phyloP scores from a whole-genome alignment of 2,329 filamentous ascomycete genomes.

The Didymella pomorum region DNA sequence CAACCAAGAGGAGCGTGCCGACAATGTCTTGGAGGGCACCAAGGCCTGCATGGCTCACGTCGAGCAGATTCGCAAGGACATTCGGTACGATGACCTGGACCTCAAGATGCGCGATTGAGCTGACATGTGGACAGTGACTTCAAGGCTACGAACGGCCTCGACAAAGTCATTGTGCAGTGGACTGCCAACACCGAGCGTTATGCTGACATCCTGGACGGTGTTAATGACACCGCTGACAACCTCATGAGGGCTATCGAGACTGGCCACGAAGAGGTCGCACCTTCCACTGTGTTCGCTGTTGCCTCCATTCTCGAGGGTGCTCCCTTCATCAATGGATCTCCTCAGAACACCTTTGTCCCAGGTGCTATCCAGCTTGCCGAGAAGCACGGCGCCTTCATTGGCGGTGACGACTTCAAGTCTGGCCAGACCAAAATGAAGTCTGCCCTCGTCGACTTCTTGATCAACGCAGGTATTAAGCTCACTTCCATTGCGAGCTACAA shows the following conservation, averaged over 20 bases:
- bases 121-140: slow-evolving; percentile 67
- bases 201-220: slow-evolving; percentile 82
- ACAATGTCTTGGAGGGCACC: slow-evolving; percentile 84
- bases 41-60: slow-evolving; percentile 90
- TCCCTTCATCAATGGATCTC: slow-evolving; percentile 99
- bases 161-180: slow-evolving; percentile 98
- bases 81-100: slow-evolving; percentile 63
- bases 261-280: slow-evolving; percentile 90
- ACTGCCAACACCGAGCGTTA: slow-evolving; percentile 99
- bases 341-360: slow-evolving; percentile 98
- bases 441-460: slow-evolving; percentile 95
- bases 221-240: slow-evolving; percentile 98
- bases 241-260: slow-evolving; percentile 84
- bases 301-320: slow-evolving; percentile 88
- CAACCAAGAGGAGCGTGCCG: slow-evolving; percentile 95
- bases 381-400: slow-evolving; percentile 87
- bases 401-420: slow-evolving; percentile 99
- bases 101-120: not conserved
- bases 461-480: slow-evolving; percentile 98
- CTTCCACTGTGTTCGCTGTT: slow-evolving; percentile 94
- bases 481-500: slow-evolving; percentile 99
- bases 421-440: slow-evolving; percentile 99
- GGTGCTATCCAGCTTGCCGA: slow-evolving; percentile 90
- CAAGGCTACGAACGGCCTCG: slow-evolving; percentile 82
- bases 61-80: slow-evolving; percentile 90